Evolutionary conservation across 2,329 filamentous ascomycete genomes (phyloP).

Genomic region (Colletotrichum sp.): DNA sequence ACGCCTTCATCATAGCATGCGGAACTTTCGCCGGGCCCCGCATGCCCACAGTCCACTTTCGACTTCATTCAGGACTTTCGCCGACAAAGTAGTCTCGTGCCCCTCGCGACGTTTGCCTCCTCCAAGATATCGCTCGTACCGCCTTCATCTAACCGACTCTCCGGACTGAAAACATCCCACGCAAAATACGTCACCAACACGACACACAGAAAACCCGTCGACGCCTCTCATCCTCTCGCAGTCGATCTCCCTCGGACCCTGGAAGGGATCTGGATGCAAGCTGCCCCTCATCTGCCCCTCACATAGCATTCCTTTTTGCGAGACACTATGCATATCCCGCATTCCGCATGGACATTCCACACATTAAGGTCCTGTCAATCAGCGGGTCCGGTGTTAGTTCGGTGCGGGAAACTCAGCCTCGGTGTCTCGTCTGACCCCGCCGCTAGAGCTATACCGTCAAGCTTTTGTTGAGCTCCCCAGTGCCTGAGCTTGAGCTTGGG

Average conservation of each 20-base stretch:
- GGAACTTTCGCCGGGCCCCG: neutral
- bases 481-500: neutral
- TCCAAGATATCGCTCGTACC: neutral
- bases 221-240: neutral
- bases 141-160: neutral
- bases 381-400: slow-evolving; percentile 1
- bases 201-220: neutral
- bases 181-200: slow-evolving; percentile 12
- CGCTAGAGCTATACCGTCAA: neutral
- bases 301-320: neutral
- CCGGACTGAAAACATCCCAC: neutral
- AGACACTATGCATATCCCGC: slow-evolving; percentile 2
- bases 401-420: neutral
- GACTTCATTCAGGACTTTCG: neutral
- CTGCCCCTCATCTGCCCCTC: neutral
- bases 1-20: slow-evolving; percentile 14
- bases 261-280: neutral
- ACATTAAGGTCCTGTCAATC: slow-evolving; percentile 15
- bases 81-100: slow-evolving; percentile 8
- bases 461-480: slow-evolving; percentile 8
- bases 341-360: slow-evolving; percentile 13
- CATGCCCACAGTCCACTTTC: neutral
- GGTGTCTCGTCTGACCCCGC: neutral
- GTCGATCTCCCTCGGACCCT: neutral
- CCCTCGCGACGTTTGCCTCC: neutral